Evolutionary conservation across 768 basidiomycete genomes (phyloP), one percentile per base, ranked within the genome.

Genomic region (Trametes coccinea): DNA sequence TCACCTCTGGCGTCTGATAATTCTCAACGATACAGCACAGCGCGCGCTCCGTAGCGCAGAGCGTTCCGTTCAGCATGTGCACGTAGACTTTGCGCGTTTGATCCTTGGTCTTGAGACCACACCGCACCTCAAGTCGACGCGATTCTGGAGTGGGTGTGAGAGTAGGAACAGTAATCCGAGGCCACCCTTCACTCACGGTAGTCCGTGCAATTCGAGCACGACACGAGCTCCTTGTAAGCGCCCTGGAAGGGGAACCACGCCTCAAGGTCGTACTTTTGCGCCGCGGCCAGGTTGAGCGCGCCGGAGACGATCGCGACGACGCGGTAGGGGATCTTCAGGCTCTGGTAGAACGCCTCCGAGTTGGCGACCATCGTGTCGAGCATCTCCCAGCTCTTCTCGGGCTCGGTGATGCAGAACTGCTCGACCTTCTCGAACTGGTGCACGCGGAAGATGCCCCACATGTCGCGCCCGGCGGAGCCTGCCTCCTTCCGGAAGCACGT

Each of bases 401-500:
- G 95, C 29, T 93, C 90, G 6, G 96, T 98, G 68, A 99, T 83
- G 78, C 90, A 88, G 76, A 98, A 98, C 80, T 98, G 87, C 73
- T 99, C 97, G 54, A 99, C 84, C 80, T 99, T 99, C 78, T 99
- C 97, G 67, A 99, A 99, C 76, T 99, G 97, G 73, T 99, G 97
- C 56, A 99, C 96, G 27, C 97, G 92, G 87, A 99, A 99, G 76
- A 98, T 98, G 59, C 97, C 97, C 95, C 97, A 98, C 82, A 96
- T 98, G 68, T 99, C 97, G 57, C 94, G 89, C 3, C 97, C 97
- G 7, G 94, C 94, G 2, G 94, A 91, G 37, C 97, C 97, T 2
- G 97, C 97, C 78, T 99, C 97, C 77, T 98, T 98, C 31, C 97
- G 88, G 89, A 99, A 99, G 75, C 96, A 98, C 14, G 96, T 98